These are phyloP conservation scores for Zygoascus flipseniorum DNA, from an alignment of 805 yeast species.

Conservation along the genomic window DNA sequence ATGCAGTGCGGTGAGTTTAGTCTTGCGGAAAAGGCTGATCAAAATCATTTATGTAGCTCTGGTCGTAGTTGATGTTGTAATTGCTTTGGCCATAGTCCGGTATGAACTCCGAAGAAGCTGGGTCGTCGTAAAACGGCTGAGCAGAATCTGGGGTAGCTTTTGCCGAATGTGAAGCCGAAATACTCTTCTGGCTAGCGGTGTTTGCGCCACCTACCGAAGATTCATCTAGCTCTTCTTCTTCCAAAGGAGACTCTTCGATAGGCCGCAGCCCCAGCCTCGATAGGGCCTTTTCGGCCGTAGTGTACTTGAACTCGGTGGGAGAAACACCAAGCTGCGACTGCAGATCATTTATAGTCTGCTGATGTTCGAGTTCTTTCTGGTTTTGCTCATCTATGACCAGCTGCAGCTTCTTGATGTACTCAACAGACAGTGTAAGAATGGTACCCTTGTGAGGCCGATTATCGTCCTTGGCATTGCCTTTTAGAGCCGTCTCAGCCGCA, in stretches of 20 bases:
- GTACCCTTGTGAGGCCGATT: conserved; percentile 77
- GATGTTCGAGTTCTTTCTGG: conserved; percentile 67
- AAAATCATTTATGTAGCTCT: not conserved
- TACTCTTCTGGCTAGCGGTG: not conserved
- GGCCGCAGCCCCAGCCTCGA: conserved; percentile 51
- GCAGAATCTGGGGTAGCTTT: conserved; percentile 9
- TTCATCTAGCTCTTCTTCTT: not conserved
- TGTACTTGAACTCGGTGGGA: conserved; percentile 42
- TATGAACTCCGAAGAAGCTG: conserved; percentile 7
- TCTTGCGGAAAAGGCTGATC: not conserved
- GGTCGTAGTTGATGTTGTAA: conserved; percentile 5
- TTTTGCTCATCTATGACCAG: conserved; percentile 63
- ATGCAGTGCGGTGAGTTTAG: not conserved
- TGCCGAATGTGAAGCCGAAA: not conserved
- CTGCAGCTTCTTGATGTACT: conserved; percentile 60
- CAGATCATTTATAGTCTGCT: conserved; percentile 48
- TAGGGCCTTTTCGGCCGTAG: conserved; percentile 72
- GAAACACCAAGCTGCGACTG: conserved; percentile 38
- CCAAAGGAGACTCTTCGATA: conserved; percentile 1
- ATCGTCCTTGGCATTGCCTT: conserved; percentile 33
- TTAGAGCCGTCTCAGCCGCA: conserved; percentile 8
- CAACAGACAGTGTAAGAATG: conserved; percentile 69
- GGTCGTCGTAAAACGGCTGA: not conserved
- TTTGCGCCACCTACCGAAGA: not conserved
- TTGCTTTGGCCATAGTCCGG: conserved; percentile 13